These are phyloP conservation scores for Inga oerstediana DNA, from an alignment of 306 rosid species.

Conservation along the genomic window DNA sequence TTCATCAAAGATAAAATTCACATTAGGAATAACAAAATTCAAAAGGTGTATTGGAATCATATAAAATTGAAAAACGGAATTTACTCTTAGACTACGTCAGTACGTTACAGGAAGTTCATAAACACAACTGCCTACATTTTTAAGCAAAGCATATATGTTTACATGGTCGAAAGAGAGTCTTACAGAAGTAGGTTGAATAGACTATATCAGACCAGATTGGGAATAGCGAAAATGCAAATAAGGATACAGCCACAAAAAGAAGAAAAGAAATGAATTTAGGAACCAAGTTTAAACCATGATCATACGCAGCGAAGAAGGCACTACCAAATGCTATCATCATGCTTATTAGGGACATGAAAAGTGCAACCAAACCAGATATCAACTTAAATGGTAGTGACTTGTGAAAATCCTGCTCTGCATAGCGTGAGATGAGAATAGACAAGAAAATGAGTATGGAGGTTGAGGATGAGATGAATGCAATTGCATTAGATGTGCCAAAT, in stretches of 20 bases:
- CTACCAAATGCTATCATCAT: neutral
- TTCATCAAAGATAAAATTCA: too few species aligned
- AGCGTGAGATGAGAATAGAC: conserved; percentile 54
- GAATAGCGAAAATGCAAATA: neutral
- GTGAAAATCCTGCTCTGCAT: conserved; percentile 48
- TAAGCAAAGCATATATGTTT: neutral
- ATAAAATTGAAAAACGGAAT: too few species aligned
- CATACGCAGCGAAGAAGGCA: neutral
- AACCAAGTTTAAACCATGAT: conserved; percentile 1
- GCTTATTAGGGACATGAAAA: neutral
- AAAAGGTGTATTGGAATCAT: too few species aligned
- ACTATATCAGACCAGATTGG: neutral
- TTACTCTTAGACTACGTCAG: too few species aligned
- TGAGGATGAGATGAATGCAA: neutral
- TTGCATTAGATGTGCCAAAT: neutral
- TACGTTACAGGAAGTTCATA: neutral
- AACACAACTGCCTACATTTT: neutral
- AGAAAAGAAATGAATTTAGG: neutral
- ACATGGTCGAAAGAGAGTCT: neutral
- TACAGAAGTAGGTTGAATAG: neutral
- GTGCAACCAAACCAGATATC: neutral
- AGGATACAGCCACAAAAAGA: neutral
- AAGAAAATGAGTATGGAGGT: neutral
- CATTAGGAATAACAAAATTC: too few species aligned
- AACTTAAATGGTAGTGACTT: neutral